Conservation (phyloP, 495 filamentous ascomycete species). For the Neurospora africana region DNA sequence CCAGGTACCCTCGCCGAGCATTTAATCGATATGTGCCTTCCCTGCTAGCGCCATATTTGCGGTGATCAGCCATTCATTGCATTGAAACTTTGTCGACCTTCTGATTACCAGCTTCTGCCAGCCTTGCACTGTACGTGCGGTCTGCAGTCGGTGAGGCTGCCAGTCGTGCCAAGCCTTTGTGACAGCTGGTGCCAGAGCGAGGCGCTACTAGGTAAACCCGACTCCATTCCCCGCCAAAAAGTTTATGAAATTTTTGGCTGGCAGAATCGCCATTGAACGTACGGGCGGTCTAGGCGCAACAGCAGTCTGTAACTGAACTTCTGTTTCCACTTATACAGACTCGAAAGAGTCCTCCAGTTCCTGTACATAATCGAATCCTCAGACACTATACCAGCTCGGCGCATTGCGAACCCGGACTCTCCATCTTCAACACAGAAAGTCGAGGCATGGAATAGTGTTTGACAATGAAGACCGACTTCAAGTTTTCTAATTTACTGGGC, state of each 20-base stretch:
- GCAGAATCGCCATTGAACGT: background rate
- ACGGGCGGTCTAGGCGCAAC: background rate
- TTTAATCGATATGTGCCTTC: conserved; percentile 1
- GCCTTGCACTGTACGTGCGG: background rate
- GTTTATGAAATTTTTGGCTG: conserved; percentile 15
- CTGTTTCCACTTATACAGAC: background rate
- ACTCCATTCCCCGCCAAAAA: conserved; percentile 27
- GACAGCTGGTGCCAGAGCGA: conserved; percentile 2
- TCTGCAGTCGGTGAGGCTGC: background rate
- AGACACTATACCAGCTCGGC: background rate
- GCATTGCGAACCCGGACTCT: background rate
- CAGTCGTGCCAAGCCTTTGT: background rate
- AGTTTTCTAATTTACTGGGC: conserved; percentile 92
- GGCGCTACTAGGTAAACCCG: conserved; percentile 14
- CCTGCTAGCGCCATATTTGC: background rate
- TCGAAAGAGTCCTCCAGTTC: background rate
- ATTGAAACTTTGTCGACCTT: background rate
- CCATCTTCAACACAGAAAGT: background rate
- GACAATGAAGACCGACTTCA: conserved; percentile 93
- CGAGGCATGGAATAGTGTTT: conserved; percentile 14
- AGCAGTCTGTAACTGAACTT: background rate
- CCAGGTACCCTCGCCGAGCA: conserved; percentile 9
- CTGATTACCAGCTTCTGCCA: background rate
- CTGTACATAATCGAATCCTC: background rate
- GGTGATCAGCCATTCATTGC: background rate